These are phyloP conservation scores for Clarireedia monteithiana DNA, from an alignment of 2,329 filamentous ascomycete species.

Conservation along the genomic window DNA sequence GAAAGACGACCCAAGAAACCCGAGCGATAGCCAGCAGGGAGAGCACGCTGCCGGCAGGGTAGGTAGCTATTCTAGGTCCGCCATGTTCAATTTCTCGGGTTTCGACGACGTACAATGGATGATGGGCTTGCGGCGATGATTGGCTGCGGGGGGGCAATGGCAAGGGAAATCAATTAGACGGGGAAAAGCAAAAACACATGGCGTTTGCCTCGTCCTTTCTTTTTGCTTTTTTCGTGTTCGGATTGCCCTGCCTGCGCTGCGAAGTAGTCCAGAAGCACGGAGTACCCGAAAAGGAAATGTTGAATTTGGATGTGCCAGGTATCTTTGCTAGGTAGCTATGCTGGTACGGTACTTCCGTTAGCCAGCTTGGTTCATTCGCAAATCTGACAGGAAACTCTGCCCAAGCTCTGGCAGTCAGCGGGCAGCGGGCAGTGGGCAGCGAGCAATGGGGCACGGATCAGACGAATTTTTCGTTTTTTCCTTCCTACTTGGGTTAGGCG, in stretches of 20 bases:
- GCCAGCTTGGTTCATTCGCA: no score
- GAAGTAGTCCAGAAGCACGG: no score
- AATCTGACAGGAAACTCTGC: no score
- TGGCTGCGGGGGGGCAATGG: not conserved
- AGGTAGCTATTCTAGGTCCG: slow-evolving; percentile 4
- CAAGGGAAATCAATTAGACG: not conserved
- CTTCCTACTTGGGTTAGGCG: not conserved
- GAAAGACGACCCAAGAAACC: slow-evolving; percentile 4
- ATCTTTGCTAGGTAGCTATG: no score
- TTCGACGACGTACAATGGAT: slow-evolving; percentile 1
- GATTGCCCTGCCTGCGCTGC: no score
- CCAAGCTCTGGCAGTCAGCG: no score
- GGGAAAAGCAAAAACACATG: not conserved
- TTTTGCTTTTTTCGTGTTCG: no score
- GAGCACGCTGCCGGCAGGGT: slow-evolving; percentile 5
- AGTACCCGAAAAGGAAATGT: no score
- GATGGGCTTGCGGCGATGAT: not conserved
- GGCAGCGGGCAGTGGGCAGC: no score
- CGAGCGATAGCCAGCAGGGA: not conserved
- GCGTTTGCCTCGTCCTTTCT: no score
- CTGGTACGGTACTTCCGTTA: no score
- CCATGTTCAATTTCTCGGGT: slow-evolving; percentile 3
- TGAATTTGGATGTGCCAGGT: no score
- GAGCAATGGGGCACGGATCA: not conserved
- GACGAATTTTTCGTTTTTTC: slow-evolving; percentile 1